Evolutionary conservation across 1,139 yeast genomes (phyloP), one percentile per base, ranked within the genome.

Genomic region (Kodamaea anthophila): DNA sequence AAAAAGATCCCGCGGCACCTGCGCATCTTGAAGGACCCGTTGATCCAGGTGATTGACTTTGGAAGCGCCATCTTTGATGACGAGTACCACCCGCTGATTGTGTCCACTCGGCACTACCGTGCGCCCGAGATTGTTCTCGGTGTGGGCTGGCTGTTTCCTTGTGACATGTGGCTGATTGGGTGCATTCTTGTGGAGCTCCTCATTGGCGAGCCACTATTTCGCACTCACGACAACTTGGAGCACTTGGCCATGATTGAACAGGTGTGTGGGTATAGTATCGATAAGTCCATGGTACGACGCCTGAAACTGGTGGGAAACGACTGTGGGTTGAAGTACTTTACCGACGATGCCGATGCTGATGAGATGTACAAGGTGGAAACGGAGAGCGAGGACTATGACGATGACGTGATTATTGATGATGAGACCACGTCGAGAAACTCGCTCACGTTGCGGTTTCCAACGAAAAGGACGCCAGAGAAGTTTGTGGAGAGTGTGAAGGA

Each of bases 101-200:
- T 93, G 8, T 84, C 95, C 9, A 91, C 98, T 2, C 69, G 99
- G 33, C 98, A 93, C 56, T 93, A 93, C 56, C 66, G 99, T 34
- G 98, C 98, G 0, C 98, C 98, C 0, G 99, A 93, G 53, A 87
- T 93, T 42, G 88, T 91, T 2, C 60, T 93, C 21, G 96, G 96
- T 1, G 70, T 76, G 20, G 97, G 97, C 21, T 93, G 98, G 91
- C 77, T 86, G 3, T 80, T 70, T 42, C 86, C 88, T 1, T 91
- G 98, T 55, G 99, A 93, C 55, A 65, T 91, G 59, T 93, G 98
- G 99, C 85, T 96, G 1, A 70, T 91, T 33, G 99, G 96, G 1
- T 88, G 98, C 53, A 87, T 93, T 10, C 60, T 93, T 25, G 88
- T 87, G 9, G 98, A 93, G 56, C 60, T 93, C 31, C 79, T 85